A percentile compares a stretch with the other conserved stretches of the same genome.
phyloP scores from a whole-genome alignment of 768 basidiomycete species.

The Mycena vulgaris region DNA sequence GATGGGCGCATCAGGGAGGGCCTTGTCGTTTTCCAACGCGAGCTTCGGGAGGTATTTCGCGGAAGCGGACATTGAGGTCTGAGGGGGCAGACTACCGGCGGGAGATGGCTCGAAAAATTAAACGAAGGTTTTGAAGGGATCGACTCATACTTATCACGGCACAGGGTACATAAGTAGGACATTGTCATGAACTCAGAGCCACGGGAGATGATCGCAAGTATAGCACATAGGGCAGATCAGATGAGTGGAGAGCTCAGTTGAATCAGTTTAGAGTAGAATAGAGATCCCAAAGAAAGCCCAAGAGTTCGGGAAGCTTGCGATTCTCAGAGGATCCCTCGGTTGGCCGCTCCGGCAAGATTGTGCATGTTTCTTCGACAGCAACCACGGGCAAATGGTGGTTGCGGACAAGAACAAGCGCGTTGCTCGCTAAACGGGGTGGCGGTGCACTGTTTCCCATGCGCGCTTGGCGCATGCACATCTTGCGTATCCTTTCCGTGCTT shows the following conservation, averaged over 20 bases:
- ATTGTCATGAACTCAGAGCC: not conserved
- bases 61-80: conserved; percentile 24
- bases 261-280: not conserved
- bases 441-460: too few species aligned
- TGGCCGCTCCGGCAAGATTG: too few species aligned
- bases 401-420: too few species aligned
- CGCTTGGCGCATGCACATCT: too few species aligned
- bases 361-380: too few species aligned
- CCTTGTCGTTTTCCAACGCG: conserved; percentile 22
- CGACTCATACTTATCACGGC: conserved; percentile 7
- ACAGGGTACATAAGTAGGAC: not conserved
- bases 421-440: too few species aligned
- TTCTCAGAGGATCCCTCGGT: too few species aligned
- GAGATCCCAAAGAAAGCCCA: not conserved
- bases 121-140: conserved; percentile 18
- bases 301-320: too few species aligned
- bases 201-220: not conserved
- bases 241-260: conserved; percentile 20
- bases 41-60: conserved; percentile 15
- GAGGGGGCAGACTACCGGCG: conserved; percentile 38
- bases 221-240: conserved; percentile 11
- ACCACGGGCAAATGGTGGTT: too few species aligned
- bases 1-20: conserved; percentile 29
- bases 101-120: conserved; percentile 15
- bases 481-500: too few species aligned